Evolutionary conservation across 805 yeast species (phyloP).

Genomic region (Lachancea fermentati): DNA sequence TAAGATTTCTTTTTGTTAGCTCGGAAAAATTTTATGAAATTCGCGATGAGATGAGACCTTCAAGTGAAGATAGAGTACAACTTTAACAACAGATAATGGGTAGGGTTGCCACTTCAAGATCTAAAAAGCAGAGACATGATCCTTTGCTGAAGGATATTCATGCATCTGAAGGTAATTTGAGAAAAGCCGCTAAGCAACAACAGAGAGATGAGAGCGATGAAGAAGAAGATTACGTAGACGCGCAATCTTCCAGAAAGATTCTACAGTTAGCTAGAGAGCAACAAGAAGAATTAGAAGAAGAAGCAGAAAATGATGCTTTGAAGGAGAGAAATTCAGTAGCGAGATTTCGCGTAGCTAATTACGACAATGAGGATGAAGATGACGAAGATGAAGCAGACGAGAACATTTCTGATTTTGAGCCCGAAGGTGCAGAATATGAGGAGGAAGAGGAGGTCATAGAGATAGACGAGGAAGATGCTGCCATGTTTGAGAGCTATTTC

Average conservation of each 20-base stretch:
- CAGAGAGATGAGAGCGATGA: slow-evolving; percentile 40
- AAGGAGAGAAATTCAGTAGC: slow-evolving; percentile 27
- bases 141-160: slow-evolving; percentile 76
- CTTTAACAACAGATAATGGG: slow-evolving; percentile 48
- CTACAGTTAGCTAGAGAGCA: slow-evolving; percentile 87
- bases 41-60: slow-evolving; percentile 8
- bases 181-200: slow-evolving; percentile 35
- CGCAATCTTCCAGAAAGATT: slow-evolving; percentile 77
- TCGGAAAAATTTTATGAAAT: slow-evolving; percentile 1
- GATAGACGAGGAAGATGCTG: slow-evolving; percentile 77
- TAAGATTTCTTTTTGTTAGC: too few species aligned
- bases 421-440: slow-evolving; percentile 40
- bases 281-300: slow-evolving; percentile 81
- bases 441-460: slow-evolving; percentile 59
- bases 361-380: slow-evolving; percentile 49
- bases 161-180: slow-evolving; percentile 67
- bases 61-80: not conserved
- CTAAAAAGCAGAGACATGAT: slow-evolving; percentile 61
- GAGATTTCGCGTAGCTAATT: slow-evolving; percentile 31
- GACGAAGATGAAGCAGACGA: slow-evolving; percentile 39
- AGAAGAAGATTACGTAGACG: slow-evolving; percentile 68
- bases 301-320: slow-evolving; percentile 40
- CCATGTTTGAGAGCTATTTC: slow-evolving; percentile 73
- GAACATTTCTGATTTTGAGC: slow-evolving; percentile 48
- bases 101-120: slow-evolving; percentile 49